Percentiles rank a stretch among this genome's conserved stretches.
These are phyloP conservation scores for Sequoia sempervirens DNA, from an alignment of 75 land plant species.

Conservation along the genomic window DNA sequence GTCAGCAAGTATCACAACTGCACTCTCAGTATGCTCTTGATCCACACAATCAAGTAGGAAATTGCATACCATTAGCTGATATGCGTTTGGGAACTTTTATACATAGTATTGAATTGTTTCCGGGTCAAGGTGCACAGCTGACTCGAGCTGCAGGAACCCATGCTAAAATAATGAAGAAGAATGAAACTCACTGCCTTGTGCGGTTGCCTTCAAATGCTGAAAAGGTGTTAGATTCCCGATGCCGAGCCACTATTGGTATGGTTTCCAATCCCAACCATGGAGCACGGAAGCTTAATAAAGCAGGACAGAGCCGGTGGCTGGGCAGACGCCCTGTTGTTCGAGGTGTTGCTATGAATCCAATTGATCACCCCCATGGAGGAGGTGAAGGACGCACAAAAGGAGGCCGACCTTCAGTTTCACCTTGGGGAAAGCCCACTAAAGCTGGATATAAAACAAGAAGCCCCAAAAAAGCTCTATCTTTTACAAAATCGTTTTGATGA, in stretches of 20 bases:
- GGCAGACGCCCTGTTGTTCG: conserved; percentile 29
- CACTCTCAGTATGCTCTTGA: background rate
- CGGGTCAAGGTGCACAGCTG: conserved; percentile 18
- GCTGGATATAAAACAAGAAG: conserved; percentile 4
- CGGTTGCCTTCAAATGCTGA: conserved; percentile 13
- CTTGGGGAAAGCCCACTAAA: conserved; percentile 19
- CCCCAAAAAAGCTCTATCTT: background rate
- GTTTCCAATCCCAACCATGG: conserved; percentile 21
- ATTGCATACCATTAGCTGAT: conserved; percentile 15
- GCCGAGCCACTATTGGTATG: conserved; percentile 16
- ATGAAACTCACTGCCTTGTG: conserved; percentile 11
- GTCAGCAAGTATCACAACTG: background rate
- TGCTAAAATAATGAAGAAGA: conserved; percentile 18
- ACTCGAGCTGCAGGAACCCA: conserved; percentile 18
- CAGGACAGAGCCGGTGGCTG: conserved; percentile 28
- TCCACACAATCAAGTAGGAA: conserved; percentile 13
- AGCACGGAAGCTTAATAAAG: conserved; percentile 11
- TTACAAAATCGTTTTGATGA: background rate
- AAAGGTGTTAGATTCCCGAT: conserved; percentile 9
- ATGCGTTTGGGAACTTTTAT: conserved; percentile 11
- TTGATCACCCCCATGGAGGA: conserved; percentile 39
- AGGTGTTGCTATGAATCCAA: conserved; percentile 42
- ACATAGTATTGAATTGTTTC: conserved; percentile 20
- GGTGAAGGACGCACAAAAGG: conserved; percentile 20
- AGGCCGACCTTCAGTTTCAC: conserved; percentile 17